Evolutionary conservation across 2,329 filamentous ascomycete species (phyloP).

Genomic region (Trichoderma atrobrunneum): DNA sequence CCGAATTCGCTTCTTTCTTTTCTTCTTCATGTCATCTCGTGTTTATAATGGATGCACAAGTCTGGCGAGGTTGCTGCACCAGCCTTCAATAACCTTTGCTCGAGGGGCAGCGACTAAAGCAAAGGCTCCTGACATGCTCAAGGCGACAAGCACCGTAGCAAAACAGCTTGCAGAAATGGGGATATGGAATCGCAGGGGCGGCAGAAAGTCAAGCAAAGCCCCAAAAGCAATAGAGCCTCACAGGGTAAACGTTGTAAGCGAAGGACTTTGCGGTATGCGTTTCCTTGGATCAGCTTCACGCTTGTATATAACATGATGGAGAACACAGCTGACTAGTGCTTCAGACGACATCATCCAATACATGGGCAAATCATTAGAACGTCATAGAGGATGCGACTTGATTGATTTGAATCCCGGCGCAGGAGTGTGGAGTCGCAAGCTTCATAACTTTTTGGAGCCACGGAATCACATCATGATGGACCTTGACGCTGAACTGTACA

Average conservation of each 20-base stretch:
- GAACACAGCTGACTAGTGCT: not conserved
- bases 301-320: no score
- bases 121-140: constrained; percentile 21
- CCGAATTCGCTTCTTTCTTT: not conserved
- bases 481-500: constrained; percentile 58
- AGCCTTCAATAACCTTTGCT: constrained; percentile 7
- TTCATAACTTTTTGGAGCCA: constrained; percentile 73
- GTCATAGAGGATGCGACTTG: constrained; percentile 76
- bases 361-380: constrained; percentile 64
- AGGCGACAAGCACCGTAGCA: constrained; percentile 24
- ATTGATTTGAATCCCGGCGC: constrained; percentile 81
- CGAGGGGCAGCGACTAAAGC: constrained; percentile 15
- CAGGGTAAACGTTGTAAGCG: constrained; percentile 53
- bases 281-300: not conserved
- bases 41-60: constrained; percentile 15
- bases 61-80: constrained; percentile 18
- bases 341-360: constrained; percentile 68
- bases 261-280: constrained; percentile 47
- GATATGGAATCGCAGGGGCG: constrained; percentile 27
- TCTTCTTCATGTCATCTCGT: constrained; percentile 20
- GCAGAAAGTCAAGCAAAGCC: constrained; percentile 19
- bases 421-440: constrained; percentile 73
- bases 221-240: constrained; percentile 27
- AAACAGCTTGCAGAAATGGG: constrained; percentile 28
- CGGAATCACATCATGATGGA: constrained; percentile 83